phyloP scores from a whole-genome alignment of 2,329 filamentous ascomycete genomes.

The Fusarium pseudoanthophilum region DNA sequence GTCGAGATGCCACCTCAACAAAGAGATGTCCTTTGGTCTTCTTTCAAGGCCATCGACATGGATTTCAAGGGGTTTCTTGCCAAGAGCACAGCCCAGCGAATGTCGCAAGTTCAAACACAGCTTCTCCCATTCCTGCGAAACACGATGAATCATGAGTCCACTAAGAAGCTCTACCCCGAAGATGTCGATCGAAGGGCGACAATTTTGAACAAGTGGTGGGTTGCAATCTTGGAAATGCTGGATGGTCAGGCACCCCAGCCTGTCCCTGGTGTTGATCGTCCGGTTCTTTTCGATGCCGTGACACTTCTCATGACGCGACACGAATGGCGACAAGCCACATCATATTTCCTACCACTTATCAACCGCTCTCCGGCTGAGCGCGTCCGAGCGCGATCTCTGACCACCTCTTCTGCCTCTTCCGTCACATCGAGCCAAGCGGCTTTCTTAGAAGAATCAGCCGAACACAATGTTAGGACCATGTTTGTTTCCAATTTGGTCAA shows the following conservation, averaged over 20 bases:
- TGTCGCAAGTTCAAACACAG: slow-evolving; percentile 76
- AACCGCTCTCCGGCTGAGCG: slow-evolving; percentile 64
- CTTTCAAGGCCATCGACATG: slow-evolving; percentile 65
- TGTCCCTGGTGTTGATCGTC: slow-evolving; percentile 85
- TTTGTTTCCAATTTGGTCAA: slow-evolving; percentile 84
- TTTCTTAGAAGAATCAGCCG: slow-evolving; percentile 72
- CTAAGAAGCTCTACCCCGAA: slow-evolving; percentile 73
- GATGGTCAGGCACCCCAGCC: slow-evolving; percentile 75
- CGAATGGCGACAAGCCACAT: slow-evolving; percentile 84
- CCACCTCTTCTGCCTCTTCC: slow-evolving; percentile 67
- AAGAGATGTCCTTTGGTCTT: slow-evolving; percentile 65
- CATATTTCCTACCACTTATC: slow-evolving; percentile 70
- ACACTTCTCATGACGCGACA: slow-evolving; percentile 86
- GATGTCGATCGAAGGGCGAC: slow-evolving; percentile 83
- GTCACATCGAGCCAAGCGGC: slow-evolving; percentile 72
- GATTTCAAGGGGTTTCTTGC: slow-evolving; percentile 69
- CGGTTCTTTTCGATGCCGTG: slow-evolving; percentile 80
- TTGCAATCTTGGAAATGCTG: slow-evolving; percentile 81
- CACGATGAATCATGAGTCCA: slow-evolving; percentile 75
- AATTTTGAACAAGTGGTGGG: slow-evolving; percentile 94
- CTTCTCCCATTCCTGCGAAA: slow-evolving; percentile 82
- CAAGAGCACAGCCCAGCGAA: slow-evolving; percentile 78
- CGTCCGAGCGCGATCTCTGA: slow-evolving; percentile 58
- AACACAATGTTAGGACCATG: slow-evolving; percentile 89
- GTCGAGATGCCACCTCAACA: slow-evolving; percentile 56